phyloP scores from a whole-genome alignment of 148 eudicot species.

The Chenopodium album region DNA sequence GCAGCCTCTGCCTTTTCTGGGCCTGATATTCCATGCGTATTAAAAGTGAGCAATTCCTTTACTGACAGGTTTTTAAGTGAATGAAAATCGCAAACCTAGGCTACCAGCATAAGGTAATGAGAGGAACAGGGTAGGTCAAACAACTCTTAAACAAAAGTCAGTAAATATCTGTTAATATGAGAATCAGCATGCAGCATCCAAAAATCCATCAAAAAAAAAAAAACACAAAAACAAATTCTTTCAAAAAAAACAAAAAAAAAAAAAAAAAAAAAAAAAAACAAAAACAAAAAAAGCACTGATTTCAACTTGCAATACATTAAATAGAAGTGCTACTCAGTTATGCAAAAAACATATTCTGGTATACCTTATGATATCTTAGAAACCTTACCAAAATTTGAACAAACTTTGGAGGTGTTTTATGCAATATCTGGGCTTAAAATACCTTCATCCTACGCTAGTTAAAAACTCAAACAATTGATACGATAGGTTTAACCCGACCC shows the following conservation, averaged over 20 bases:
- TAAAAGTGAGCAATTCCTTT: background rate
- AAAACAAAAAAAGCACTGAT: background rate
- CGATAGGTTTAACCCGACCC: background rate
- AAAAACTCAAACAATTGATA: background rate
- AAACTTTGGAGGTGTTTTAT: background rate
- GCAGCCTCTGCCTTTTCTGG: slow-evolving; percentile 22
- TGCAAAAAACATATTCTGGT: background rate
- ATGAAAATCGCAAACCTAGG: background rate
- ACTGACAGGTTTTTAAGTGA: background rate
- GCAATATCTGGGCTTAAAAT: background rate
- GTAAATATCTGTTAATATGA: background rate
- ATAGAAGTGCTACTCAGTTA: background rate
- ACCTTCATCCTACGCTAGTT: background rate
- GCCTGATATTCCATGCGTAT: slow-evolving; percentile 24
- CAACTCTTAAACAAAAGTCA: background rate
- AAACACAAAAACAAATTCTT: background rate
- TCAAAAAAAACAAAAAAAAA: background rate
- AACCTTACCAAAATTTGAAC: background rate
- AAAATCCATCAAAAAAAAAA: background rate
- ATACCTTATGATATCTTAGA: background rate
- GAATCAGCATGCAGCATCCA: background rate
- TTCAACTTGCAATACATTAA: background rate
- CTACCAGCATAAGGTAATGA: background rate
- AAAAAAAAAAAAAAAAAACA: background rate
- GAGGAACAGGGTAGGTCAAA: background rate